phyloP scores from a whole-genome alignment of 208 protist genomes.

The Wallacemonas sp. region DNA sequence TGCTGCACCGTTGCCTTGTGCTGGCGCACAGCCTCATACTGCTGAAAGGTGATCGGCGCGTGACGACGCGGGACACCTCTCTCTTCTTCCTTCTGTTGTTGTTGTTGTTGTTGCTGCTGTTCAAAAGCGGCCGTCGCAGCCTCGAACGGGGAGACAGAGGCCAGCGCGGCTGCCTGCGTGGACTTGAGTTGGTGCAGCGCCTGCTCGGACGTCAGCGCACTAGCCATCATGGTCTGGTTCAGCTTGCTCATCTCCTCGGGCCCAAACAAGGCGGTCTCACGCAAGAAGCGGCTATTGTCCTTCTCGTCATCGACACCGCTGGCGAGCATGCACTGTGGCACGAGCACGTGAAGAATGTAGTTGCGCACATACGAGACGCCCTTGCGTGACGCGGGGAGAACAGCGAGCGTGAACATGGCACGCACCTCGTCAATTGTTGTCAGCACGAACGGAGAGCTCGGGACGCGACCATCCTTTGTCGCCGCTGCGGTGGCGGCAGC shows the following conservation, averaged over 20 bases:
- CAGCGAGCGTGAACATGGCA: conserved; percentile 55
- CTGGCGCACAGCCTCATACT: conserved; percentile 8
- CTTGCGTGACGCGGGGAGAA: conserved; percentile 55
- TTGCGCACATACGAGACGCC: conserved; percentile 89
- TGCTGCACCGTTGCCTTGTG: not conserved
- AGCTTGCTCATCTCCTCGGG: not conserved
- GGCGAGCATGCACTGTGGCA: conserved; percentile 44
- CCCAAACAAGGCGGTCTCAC: conserved; percentile 1
- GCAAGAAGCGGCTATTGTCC: not conserved
- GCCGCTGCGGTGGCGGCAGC: no score
- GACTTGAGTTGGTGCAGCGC: conserved; percentile 4
- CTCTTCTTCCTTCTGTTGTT: conserved; percentile 12
- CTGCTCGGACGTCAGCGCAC: conserved; percentile 1
- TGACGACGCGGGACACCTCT: not conserved
- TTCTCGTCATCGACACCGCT: conserved; percentile 30
- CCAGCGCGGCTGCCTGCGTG: conserved; percentile 1
- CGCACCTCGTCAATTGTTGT: conserved; percentile 41
- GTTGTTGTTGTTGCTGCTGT: conserved; percentile 20
- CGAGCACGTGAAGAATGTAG: conserved; percentile 83
- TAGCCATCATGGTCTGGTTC: conserved; percentile 7
- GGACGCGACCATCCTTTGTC: no score
- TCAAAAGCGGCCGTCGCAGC: conserved; percentile 23
- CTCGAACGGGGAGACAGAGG: conserved; percentile 12
- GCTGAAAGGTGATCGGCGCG: not conserved
- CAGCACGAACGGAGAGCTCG: conserved; percentile 27